Evolutionary conservation across 148 eudicot species (phyloP), one percentile per base, ranked within the genome.

Genomic region (Linanthus parryae): DNA sequence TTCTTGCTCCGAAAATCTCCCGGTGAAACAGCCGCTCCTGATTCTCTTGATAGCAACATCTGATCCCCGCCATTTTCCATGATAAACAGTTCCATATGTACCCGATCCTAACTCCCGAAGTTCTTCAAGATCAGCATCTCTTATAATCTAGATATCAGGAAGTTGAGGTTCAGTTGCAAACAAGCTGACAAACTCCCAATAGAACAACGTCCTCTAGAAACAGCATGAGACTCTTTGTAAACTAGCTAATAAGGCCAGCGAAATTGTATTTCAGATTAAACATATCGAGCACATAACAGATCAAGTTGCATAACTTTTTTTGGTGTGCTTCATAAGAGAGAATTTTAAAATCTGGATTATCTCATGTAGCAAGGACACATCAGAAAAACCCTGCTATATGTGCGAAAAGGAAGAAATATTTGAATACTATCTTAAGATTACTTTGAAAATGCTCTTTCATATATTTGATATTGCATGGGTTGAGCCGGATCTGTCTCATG

Each of bases 21-120:
- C 97, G 24, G 94, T 71, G 71, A 91, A 91, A 65, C 97, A 91
- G 55, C 94, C 66, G 57, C 81, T 85, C 54, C 81, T 91, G 15
- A 91, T 86, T 73, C 94, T 79, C 73, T 91, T 90, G 50, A 90
- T 90, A 60, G 97, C 97, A 68, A 90, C 88, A 78, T 85, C 97
- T 52, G 95, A 45, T 54, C 97, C 97, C 48, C 97, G 81, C 97
- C 97, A 91, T 62, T 79, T 91, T 50, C 97, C 97, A 59, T 86
- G 91, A 71, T 78, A 91, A 52, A 91, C 97, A 50, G 97, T 91
- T 62, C 97, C 97, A 62, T 78, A 91, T 15, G 97, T 91, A 64
- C 97, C 97, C 64, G 95, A 83, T 45, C 97, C 97, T 58, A 91
- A 69, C 68, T 91, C 97, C 30, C 68, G 18, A 18, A 54, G 19